Base-by-base conservation (phyloP, 2,329 filamentous ascomycete genomes). In the Achaetomium macrosporum region DNA sequence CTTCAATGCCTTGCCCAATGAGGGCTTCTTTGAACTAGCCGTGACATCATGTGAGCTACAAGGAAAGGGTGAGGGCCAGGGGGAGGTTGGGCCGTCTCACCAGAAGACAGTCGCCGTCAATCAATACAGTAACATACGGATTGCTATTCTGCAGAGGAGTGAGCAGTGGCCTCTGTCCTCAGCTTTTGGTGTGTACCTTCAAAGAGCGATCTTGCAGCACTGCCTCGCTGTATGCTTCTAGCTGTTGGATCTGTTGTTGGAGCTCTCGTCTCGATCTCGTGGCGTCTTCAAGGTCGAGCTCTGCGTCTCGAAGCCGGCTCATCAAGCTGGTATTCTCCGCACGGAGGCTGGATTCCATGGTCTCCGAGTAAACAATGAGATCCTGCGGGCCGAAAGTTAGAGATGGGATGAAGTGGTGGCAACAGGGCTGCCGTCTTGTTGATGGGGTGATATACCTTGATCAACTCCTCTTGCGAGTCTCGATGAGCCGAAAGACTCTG, bases 21-120 rank as follows among this genome's bases (percentile, higher is more conserved):
- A 77, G 76, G 17, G 72, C 58, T 46, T 81, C 74, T 63, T 79
- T 75, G 64, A 85, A 85, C 81, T 85, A 62, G 25, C 25, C 25
- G 25, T 7, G 15, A 44, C 40, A 17, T 9, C 15, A 29, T n/a
- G 16, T 37, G 7, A 19, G 54, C 42, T 25, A 25, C 25, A 25
- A 4, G 25, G 25, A 25, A 15, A 47, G 30, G 35, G 3, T 19
- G 12, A 35, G 15, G 25, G 25, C 25, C 19, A 36, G 20, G 13
- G 7, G 41, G 9, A 30, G 36, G 46, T 7, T 19, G 49, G 47
- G 36, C 47, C 62, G 63, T 17, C 73, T 65, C 63, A 84, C 82
- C 65, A 84, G 69, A 54, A 84, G 72, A 42, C 80, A 79, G 64
- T 86, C 77, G 36, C 82, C 83, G 64, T 85, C 83, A 59, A 86